Evolutionary conservation across 2,329 filamentous ascomycete genomes (phyloP).

Genomic region (Colletotrichum echinochloae): DNA sequence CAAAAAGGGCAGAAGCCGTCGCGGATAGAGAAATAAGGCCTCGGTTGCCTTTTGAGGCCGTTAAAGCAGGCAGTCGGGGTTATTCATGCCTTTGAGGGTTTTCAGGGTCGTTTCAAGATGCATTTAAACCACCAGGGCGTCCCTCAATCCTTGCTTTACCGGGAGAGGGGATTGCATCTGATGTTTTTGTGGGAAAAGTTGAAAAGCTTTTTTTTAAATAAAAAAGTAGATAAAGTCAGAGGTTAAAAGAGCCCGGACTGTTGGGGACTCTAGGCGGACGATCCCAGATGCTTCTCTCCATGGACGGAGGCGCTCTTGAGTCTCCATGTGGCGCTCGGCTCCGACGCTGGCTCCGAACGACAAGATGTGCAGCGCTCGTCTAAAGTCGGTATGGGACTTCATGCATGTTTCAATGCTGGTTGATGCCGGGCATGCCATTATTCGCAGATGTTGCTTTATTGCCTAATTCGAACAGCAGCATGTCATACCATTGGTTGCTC

Average conservation of each 20-base stretch:
- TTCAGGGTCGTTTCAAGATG: conserved; percentile 14
- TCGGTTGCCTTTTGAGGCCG: neutral
- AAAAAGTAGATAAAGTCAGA: too few species aligned
- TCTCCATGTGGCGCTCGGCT: neutral
- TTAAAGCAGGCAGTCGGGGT: neutral
- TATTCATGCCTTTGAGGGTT: conserved; percentile 15
- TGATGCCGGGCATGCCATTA: neutral
- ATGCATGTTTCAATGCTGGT: neutral
- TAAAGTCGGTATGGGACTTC: neutral
- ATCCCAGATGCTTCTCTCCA: too few species aligned
- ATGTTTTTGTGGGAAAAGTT: neutral
- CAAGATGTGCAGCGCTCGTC: neutral
- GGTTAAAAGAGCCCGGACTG: too few species aligned
- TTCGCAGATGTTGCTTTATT: neutral
- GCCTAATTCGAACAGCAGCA: neutral
- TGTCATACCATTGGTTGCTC: neutral
- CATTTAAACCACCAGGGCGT: conserved; percentile 6
- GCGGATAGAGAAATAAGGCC: neutral
- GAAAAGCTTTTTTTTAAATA: too few species aligned
- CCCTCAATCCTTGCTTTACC: neutral
- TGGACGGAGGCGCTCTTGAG: neutral
- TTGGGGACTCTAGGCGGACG: too few species aligned
- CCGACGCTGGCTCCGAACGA: neutral
- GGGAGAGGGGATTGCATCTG: neutral
- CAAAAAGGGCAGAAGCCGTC: neutral